These are phyloP conservation scores for Phytopythium oedochilum DNA, from an alignment of 352 stramenopile genomes.

Conservation along the genomic window DNA sequence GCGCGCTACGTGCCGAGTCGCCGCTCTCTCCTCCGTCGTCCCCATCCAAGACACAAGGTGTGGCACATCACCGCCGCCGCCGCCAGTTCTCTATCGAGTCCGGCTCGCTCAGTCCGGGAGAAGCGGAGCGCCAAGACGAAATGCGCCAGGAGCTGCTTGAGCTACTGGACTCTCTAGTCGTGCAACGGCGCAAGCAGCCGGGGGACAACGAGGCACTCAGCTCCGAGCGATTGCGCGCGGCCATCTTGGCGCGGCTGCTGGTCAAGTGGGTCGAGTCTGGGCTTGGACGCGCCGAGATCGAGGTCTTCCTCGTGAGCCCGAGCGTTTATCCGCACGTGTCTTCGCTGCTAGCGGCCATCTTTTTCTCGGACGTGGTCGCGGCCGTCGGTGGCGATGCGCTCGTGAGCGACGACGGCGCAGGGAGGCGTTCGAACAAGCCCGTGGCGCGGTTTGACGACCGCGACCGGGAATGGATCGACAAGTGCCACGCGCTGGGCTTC, in stretches of 20 bases:
- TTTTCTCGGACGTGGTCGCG: slow-evolving; percentile 63
- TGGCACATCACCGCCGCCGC: slow-evolving; percentile 11
- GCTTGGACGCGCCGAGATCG: slow-evolving; percentile 45
- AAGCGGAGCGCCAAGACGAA: slow-evolving; percentile 41
- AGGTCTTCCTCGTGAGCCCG: slow-evolving; percentile 56
- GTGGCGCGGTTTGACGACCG: slow-evolving; percentile 54
- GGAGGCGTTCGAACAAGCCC: not conserved
- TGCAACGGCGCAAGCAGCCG: slow-evolving; percentile 29
- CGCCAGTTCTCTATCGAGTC: slow-evolving; percentile 23
- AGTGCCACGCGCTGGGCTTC: slow-evolving; percentile 72
- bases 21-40: not conserved
- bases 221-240: slow-evolving; percentile 38
- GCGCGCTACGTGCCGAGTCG: slow-evolving; percentile 14
- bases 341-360: slow-evolving; percentile 59
- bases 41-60: not conserved
- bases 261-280: slow-evolving; percentile 85
- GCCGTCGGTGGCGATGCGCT: not conserved
- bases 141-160: slow-evolving; percentile 62
- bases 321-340: slow-evolving; percentile 58
- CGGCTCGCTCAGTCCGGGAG: slow-evolving; percentile 15
- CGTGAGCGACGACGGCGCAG: slow-evolving; percentile 4
- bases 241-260: slow-evolving; percentile 72
- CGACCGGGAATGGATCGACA: slow-evolving; percentile 69
- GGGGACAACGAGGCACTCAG: slow-evolving; percentile 12
- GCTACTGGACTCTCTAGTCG: slow-evolving; percentile 57